Conservation (phyloP, 73 alveolate genomes). For the Paramecium caudatum region DNA sequence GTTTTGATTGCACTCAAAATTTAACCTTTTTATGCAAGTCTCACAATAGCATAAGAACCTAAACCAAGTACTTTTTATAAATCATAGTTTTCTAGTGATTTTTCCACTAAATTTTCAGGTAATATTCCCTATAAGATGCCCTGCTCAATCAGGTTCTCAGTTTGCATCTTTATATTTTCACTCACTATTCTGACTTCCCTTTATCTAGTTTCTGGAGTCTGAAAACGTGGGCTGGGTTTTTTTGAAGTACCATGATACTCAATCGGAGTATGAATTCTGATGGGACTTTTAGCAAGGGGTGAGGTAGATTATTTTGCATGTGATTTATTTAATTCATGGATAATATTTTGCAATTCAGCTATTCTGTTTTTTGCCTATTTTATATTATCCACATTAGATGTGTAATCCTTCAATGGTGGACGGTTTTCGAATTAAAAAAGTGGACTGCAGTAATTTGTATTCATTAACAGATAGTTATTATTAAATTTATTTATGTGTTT, state of each 20-base stretch:
- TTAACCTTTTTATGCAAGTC: conserved; percentile 69
- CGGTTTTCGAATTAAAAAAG: conserved; percentile 27
- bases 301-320: conserved; percentile 23
- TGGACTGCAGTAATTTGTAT: conserved; percentile 17
- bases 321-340: conserved; percentile 46
- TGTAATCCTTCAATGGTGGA: conserved; percentile 35
- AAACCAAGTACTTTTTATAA: conserved; percentile 74
- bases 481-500: conserved; percentile 46
- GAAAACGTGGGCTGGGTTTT: conserved; percentile 9
- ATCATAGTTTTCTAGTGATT: background rate
- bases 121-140: background rate
- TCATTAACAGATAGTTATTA: conserved; percentile 73
- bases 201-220: conserved; percentile 38
- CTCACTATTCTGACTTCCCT: conserved; percentile 15
- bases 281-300: conserved; percentile 39
- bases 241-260: conserved; percentile 55
- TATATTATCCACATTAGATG: conserved; percentile 46
- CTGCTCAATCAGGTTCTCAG: conserved; percentile 12
- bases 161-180: conserved; percentile 10
- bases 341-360: conserved; percentile 44
- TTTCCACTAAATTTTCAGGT: conserved; percentile 13
- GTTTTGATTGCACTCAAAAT: conserved; percentile 77
- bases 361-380: conserved; percentile 43
- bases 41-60: conserved; percentile 89
- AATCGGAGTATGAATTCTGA: background rate